Evolutionary conservation across 345 rosid species (phyloP).

Genomic region (Heritiera littoralis): DNA sequence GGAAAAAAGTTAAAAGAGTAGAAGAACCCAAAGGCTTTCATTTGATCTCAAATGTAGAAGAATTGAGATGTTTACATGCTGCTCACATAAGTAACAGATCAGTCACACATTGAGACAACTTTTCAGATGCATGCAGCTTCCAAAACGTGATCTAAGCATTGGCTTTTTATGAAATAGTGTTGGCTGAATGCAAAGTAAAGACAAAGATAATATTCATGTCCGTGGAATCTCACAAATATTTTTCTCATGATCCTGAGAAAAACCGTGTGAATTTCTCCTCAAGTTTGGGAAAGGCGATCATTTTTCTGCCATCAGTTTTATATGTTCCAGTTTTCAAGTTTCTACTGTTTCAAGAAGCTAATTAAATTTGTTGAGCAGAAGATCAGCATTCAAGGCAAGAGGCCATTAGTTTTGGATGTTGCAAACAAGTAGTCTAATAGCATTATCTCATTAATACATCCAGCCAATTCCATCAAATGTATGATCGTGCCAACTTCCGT

Average conservation of each 20-base stretch:
- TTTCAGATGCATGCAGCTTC: neutral
- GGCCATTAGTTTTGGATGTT: neutral
- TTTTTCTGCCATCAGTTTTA: no score
- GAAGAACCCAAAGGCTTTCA: neutral
- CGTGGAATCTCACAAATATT: no score
- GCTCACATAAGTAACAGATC: no score
- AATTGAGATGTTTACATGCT: no score
- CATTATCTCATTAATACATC: conserved; percentile 1
- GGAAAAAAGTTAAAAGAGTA: neutral
- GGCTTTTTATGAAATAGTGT: neutral
- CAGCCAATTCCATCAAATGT: neutral
- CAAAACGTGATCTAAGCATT: neutral
- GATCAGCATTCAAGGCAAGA: neutral
- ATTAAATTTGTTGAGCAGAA: neutral
- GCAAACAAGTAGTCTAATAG: neutral
- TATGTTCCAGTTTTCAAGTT: neutral
- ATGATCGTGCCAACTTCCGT: neutral
- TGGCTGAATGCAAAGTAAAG: neutral
- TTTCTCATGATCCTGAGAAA: neutral
- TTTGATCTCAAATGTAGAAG: neutral
- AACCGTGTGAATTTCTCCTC: neutral
- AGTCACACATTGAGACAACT: neutral
- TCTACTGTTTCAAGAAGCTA: neutral
- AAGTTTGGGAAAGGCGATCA: neutral
- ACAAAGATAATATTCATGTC: neutral